Percentiles rank a stretch among this genome's conserved stretches.
phyloP scores from a whole-genome alignment of 768 basidiomycete genomes.

The Brasilioporus rufonigricans region DNA sequence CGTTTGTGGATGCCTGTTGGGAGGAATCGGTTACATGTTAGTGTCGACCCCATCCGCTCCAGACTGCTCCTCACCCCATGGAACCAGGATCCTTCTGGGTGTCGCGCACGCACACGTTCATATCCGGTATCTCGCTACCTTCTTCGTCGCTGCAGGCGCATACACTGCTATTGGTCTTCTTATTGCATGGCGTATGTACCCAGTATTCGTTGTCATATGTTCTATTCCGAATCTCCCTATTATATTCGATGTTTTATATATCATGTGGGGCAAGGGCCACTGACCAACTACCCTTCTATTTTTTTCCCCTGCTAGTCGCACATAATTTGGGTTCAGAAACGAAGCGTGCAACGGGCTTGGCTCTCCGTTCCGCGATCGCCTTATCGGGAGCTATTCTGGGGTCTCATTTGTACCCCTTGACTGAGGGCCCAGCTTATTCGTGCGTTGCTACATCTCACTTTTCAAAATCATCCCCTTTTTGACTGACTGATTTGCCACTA shows the following conservation, averaged over 20 bases:
- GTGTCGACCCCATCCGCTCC: background rate
- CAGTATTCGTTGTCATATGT: background rate
- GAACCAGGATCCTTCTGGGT: slow-evolving; percentile 32
- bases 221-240: too few relatives aligned
- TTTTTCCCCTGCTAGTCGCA: slow-evolving; percentile 30
- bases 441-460: slow-evolving; percentile 8
- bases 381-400: slow-evolving; percentile 41
- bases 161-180: slow-evolving; percentile 45
- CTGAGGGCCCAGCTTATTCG: slow-evolving; percentile 40
- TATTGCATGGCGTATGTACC: slow-evolving; percentile 46
- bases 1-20: slow-evolving; percentile 28
- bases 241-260: too few relatives aligned
- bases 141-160: slow-evolving; percentile 44
- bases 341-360: slow-evolving; percentile 42
- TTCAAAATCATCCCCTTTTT: too few relatives aligned
- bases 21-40: slow-evolving; percentile 44
- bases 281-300: background rate
- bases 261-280: too few relatives aligned
- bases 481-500: background rate
- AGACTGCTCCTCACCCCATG: background rate
- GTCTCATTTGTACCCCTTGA: slow-evolving; percentile 41
- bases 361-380: slow-evolving; percentile 42
- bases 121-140: slow-evolving; percentile 45
- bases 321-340: slow-evolving; percentile 46
- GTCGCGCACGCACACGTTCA: slow-evolving; percentile 29